A percentile compares a stretch with the other conserved stretches of the same genome.
phyloP scores from a whole-genome alignment of 202 grass and related monocot genomes.

The Setaria italica region DNA sequence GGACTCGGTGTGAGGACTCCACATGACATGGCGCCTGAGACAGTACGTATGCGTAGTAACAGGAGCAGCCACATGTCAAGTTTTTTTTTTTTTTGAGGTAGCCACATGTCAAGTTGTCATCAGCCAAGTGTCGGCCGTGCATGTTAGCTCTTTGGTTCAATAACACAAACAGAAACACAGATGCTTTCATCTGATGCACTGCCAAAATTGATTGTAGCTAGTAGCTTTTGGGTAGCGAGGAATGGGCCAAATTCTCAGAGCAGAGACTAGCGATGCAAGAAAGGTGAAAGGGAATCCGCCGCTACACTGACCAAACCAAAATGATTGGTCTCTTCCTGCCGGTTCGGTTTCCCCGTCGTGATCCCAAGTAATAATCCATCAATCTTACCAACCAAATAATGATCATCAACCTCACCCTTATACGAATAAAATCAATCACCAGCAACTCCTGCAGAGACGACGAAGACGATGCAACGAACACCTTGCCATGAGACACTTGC shows the following conservation, averaged over 20 bases:
- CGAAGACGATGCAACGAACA: constrained; percentile 20
- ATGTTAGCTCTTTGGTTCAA: constrained; percentile 24
- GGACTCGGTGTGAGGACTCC: neutral
- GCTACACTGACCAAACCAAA: constrained; percentile 1
- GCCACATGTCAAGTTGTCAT: constrained; percentile 33
- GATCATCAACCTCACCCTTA: neutral
- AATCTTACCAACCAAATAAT: constrained; percentile 59
- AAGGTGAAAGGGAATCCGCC: constrained; percentile 39
- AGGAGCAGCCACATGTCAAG: constrained; percentile 8
- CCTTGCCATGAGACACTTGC: constrained; percentile 10
- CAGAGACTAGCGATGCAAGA: neutral
- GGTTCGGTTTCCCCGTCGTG: constrained; percentile 35
- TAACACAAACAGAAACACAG: neutral
- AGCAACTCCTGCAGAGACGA: constrained; percentile 16
- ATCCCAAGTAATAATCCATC: constrained; percentile 30
- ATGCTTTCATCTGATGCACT: neutral
- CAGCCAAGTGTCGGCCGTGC: neutral
- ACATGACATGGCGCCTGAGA: neutral
- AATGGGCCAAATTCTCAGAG: neutral
- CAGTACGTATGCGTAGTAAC: neutral
- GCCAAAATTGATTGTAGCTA: neutral
- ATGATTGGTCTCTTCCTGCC: constrained; percentile 22
- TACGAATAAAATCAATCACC: constrained; percentile 33
- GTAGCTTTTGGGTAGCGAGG: neutral
- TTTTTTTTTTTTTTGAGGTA: neutral